Conservation (phyloP, 495 filamentous ascomycete species). For the Neurospora africana region DNA sequence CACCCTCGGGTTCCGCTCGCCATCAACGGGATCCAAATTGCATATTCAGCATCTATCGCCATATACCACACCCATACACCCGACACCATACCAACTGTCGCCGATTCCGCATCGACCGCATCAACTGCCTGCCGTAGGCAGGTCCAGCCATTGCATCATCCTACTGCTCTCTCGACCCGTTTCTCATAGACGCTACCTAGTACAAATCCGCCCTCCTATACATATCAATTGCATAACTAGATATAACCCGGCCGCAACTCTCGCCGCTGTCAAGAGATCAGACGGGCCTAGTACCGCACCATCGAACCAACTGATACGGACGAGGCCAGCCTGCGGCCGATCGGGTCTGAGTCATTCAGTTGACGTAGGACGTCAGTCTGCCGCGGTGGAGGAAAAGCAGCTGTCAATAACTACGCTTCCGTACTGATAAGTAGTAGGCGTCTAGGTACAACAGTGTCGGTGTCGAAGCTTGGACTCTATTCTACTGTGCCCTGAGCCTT, state of each 20-base stretch:
- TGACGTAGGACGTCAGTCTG: constrained; percentile 28
- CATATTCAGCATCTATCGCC: not conserved
- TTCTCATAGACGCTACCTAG: not conserved
- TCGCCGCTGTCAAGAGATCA: not conserved
- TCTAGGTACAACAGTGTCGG: constrained; percentile 1
- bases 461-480: constrained; percentile 2
- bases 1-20: not conserved
- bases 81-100: not conserved
- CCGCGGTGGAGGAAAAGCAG: constrained; percentile 15
- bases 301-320: not conserved
- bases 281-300: not conserved
- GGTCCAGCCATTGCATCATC: not conserved
- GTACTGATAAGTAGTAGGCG: not conserved
- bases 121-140: not conserved
- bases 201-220: not conserved
- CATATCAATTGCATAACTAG: not conserved
- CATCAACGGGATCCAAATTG: not conserved
- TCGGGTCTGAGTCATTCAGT: constrained; percentile 31
- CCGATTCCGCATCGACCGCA: not conserved
- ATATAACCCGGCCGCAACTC: constrained; percentile 2
- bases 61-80: not conserved
- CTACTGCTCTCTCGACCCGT: not conserved
- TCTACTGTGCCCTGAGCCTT: not conserved
- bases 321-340: constrained; percentile 7
- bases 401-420: not conserved